These are phyloP conservation scores for Clarireedia hainanense DNA, from an alignment of 2,329 filamentous ascomycete genomes.

Conservation along the genomic window DNA sequence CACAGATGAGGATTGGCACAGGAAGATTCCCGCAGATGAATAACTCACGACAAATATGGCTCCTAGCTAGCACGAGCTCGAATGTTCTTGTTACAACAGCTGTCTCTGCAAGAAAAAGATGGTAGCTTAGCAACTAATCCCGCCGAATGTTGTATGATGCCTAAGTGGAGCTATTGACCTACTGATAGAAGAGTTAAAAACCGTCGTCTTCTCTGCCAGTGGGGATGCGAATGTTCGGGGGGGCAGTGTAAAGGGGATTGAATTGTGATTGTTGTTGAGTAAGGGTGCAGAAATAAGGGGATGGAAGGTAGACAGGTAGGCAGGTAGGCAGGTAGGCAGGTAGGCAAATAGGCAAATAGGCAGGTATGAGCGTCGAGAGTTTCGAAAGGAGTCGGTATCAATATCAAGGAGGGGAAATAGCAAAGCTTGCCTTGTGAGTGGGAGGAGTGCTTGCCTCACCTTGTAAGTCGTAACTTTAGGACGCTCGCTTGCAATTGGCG, in stretches of 20 bases:
- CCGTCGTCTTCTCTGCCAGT: too few relatives aligned
- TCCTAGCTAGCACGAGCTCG: background rate
- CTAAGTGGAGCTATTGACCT: too few relatives aligned
- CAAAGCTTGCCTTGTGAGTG: background rate
- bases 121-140: background rate
- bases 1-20: too few relatives aligned
- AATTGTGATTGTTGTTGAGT: background rate
- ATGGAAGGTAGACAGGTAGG: background rate
- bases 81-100: background rate
- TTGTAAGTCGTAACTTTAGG: background rate
- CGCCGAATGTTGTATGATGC: background rate
- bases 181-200: too few relatives aligned
- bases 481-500: conserved; percentile 1
- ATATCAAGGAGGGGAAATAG: conserved; percentile 2
- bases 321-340: background rate
- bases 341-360: background rate
- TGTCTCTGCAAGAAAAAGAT: background rate
- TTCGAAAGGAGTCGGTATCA: background rate
- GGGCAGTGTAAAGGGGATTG: background rate
- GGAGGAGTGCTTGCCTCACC: background rate
- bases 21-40: background rate
- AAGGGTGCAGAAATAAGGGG: background rate
- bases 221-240: too few relatives aligned
- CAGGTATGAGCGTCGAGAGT: background rate
- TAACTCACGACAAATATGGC: background rate